phyloP scores from a whole-genome alignment of 306 rosid genomes.

The Prunus mongolica region DNA sequence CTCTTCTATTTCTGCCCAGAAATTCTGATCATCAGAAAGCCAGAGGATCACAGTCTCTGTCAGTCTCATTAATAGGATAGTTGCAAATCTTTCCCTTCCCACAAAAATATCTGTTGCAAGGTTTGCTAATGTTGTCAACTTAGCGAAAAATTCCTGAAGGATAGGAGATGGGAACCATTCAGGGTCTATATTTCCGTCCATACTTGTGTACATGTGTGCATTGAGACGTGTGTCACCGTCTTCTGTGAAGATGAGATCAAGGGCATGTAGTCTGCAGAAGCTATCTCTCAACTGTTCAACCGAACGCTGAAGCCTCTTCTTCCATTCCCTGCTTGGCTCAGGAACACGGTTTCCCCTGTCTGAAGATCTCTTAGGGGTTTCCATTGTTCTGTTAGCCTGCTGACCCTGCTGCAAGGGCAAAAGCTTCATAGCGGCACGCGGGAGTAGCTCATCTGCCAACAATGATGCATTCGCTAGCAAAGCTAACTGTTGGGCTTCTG shows the following conservation, averaged over 20 bases:
- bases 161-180: slow-evolving; percentile 92
- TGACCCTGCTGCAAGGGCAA: slow-evolving; percentile 31
- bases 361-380: slow-evolving; percentile 44
- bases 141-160: slow-evolving; percentile 68
- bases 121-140: slow-evolving; percentile 57
- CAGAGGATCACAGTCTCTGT: slow-evolving; percentile 80
- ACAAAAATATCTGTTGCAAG: slow-evolving; percentile 71
- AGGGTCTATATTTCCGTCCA: slow-evolving; percentile 57
- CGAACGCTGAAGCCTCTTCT: slow-evolving; percentile 64
- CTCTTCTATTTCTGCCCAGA: slow-evolving; percentile 80
- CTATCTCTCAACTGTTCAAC: slow-evolving; percentile 77
- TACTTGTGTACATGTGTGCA: slow-evolving; percentile 47
- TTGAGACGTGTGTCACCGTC: slow-evolving; percentile 68
- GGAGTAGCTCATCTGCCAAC: slow-evolving; percentile 77
- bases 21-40: slow-evolving; percentile 80
- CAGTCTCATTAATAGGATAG: slow-evolving; percentile 80
- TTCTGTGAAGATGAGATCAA: slow-evolving; percentile 82
- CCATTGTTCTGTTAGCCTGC: slow-evolving; percentile 31
- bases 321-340: slow-evolving; percentile 73
- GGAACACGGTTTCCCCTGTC: slow-evolving; percentile 52
- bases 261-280: slow-evolving; percentile 84
- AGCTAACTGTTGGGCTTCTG: slow-evolving; percentile 79
- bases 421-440: slow-evolving; percentile 70
- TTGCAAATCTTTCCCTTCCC: slow-evolving; percentile 84
- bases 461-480: slow-evolving; percentile 70